Evolutionary conservation across 1,284 basidiomycete genomes (phyloP).

Genomic region (Ustilago hordei): DNA sequence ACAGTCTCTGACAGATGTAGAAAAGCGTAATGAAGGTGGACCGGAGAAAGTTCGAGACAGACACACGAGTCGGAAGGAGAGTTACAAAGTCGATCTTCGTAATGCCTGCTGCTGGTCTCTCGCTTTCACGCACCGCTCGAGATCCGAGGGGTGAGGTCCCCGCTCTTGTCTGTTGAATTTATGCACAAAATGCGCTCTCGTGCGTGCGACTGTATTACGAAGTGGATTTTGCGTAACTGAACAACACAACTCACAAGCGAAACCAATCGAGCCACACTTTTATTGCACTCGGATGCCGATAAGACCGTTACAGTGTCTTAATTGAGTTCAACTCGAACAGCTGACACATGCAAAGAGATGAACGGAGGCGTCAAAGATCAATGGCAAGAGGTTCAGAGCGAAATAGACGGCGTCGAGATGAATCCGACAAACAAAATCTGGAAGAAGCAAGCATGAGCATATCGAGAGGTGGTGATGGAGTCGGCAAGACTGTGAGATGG

Average conservation of each 20-base stretch:
- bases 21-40: neutral
- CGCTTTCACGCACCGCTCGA: neutral
- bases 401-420: neutral
- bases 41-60: neutral
- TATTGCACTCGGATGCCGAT: neutral
- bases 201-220: conserved; percentile 28
- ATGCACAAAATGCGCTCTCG: conserved; percentile 10
- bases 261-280: neutral
- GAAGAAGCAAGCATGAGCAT: conserved; percentile 3
- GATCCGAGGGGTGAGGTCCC: neutral
- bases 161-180: neutral
- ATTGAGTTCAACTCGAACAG: neutral
- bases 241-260: neutral
- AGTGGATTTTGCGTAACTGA: conserved; percentile 21
- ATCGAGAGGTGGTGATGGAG: conserved; percentile 1
- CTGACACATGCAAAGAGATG: neutral
- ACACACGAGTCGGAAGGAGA: neutral
- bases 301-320: neutral
- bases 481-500: neutral
- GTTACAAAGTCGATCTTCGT: conserved; percentile 14
- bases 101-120: neutral
- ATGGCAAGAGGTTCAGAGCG: neutral
- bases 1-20: conserved; percentile 1
- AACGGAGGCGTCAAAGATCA: neutral
- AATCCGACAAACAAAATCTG: neutral